phyloP scores from a whole-genome alignment of 2,329 filamentous ascomycete species.

The Beauveria scarabaeidicola region DNA sequence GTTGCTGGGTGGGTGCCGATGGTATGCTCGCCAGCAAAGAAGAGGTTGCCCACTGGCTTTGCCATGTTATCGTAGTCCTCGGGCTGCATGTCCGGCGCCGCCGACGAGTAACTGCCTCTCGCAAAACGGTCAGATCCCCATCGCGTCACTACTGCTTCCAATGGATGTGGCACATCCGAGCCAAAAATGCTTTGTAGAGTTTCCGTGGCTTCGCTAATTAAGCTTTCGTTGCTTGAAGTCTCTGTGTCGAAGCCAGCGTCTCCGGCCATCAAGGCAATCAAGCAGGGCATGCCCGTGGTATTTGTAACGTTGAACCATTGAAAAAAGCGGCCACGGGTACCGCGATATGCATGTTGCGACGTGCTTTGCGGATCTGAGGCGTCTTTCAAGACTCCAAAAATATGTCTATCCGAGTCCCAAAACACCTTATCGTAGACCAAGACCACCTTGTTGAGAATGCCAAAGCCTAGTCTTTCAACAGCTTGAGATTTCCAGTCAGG shows the following conservation, averaged over 20 bases:
- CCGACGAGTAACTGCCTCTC: slow-evolving; percentile 91
- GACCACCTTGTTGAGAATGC: slow-evolving; percentile 90
- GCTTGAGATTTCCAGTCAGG: slow-evolving; percentile 77
- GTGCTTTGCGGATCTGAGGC: slow-evolving; percentile 62
- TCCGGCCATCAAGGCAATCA: slow-evolving; percentile 91
- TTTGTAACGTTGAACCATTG: slow-evolving; percentile 95
- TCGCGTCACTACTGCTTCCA: slow-evolving; percentile 81
- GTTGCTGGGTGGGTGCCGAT: slow-evolving; percentile 94
- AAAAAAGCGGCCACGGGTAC: slow-evolving; percentile 83
- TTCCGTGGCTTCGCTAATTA: slow-evolving; percentile 72
- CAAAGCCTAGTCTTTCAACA: slow-evolving; percentile 81
- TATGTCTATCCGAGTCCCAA: slow-evolving; percentile 84
- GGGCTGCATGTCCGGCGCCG: slow-evolving; percentile 69
- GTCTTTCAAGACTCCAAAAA: slow-evolving; percentile 83
- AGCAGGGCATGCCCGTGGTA: slow-evolving; percentile 76
- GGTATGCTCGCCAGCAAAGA: slow-evolving; percentile 95
- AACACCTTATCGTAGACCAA: slow-evolving; percentile 83
- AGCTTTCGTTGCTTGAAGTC: slow-evolving; percentile 60
- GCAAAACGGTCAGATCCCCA: slow-evolving; percentile 90
- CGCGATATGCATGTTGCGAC: slow-evolving; percentile 68
- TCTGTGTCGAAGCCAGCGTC: slow-evolving; percentile 89
- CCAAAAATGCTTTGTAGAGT: slow-evolving; percentile 73
- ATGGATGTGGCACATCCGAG: slow-evolving; percentile 60
- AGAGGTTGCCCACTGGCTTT: slow-evolving; percentile 70
- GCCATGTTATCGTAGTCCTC: slow-evolving; percentile 95